phyloP scores from a whole-genome alignment of 805 yeast species.

The Yamadazyma nakazawae region DNA sequence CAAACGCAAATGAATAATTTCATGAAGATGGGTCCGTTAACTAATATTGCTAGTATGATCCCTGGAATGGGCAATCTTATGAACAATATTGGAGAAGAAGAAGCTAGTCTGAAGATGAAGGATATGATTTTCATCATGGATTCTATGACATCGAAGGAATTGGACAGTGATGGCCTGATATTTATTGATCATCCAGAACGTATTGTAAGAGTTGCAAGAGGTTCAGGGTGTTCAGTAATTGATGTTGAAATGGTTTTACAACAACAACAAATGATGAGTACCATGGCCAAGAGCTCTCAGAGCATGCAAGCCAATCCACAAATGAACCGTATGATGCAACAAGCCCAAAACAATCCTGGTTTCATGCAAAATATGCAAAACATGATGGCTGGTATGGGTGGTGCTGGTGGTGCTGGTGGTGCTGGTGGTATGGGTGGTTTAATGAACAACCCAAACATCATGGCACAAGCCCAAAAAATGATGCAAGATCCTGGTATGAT shows the following conservation, averaged over 20 bases:
- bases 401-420: slow-evolving; percentile 28
- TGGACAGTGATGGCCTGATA: slow-evolving; percentile 83
- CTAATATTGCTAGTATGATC: slow-evolving; percentile 91
- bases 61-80: slow-evolving; percentile 87
- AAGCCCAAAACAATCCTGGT: slow-evolving; percentile 49
- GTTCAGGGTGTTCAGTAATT: slow-evolving; percentile 87
- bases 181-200: slow-evolving; percentile 81
- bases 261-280: slow-evolving; percentile 92
- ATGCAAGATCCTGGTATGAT: slow-evolving; percentile 45
- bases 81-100: slow-evolving; percentile 88
- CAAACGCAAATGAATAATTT: slow-evolving; percentile 94
- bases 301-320: slow-evolving; percentile 31
- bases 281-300: slow-evolving; percentile 50
- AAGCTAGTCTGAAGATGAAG: slow-evolving; percentile 78
- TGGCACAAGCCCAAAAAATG: slow-evolving; percentile 47
- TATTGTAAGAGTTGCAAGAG: slow-evolving; percentile 86
- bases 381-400: slow-evolving; percentile 60
- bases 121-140: slow-evolving; percentile 90
- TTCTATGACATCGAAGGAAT: slow-evolving; percentile 90
- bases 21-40: slow-evolving; percentile 93
- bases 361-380: slow-evolving; percentile 51
- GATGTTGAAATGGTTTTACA: slow-evolving; percentile 90
- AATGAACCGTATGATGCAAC: slow-evolving; percentile 53
- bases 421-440: slow-evolving; percentile 54
- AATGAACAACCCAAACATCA: slow-evolving; percentile 55